Evolutionary conservation across 352 stramenopile genomes (phyloP).

Genomic region (Phytophthora ohioensis): DNA sequence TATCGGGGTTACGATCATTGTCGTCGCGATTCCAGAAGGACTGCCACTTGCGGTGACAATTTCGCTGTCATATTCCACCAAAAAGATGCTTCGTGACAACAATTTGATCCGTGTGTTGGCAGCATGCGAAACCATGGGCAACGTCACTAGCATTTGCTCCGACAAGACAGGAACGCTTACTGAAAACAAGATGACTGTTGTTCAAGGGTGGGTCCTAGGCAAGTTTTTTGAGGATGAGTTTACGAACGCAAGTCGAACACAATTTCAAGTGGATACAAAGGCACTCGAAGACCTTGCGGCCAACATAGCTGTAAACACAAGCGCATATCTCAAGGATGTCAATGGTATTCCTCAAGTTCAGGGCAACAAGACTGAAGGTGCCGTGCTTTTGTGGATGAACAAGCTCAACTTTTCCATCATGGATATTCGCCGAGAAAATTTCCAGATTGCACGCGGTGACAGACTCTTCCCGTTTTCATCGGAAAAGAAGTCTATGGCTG

Average conservation of each 20-base stretch:
- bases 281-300: slow-evolving; percentile 55
- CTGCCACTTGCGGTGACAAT: slow-evolving; percentile 95
- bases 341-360: slow-evolving; percentile 53
- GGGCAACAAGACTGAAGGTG: slow-evolving; percentile 88
- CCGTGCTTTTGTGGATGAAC: slow-evolving; percentile 77
- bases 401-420: slow-evolving; percentile 73
- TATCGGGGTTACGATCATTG: slow-evolving; percentile 94
- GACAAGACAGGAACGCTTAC: slow-evolving; percentile 98
- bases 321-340: slow-evolving; percentile 71
- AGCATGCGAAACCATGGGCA: slow-evolving; percentile 98
- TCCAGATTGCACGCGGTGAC: slow-evolving; percentile 62
- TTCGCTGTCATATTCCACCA: slow-evolving; percentile 95
- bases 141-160: slow-evolving; percentile 98
- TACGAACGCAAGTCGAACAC: slow-evolving; percentile 15
- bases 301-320: slow-evolving; percentile 81
- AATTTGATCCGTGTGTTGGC: slow-evolving; percentile 98
- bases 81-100: slow-evolving; percentile 99
- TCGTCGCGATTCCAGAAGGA: slow-evolving; percentile 95
- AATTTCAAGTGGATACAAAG: slow-evolving; percentile 46
- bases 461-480: slow-evolving; percentile 83
- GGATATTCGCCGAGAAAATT: slow-evolving; percentile 62
- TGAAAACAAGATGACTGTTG: slow-evolving; percentile 98
- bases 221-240: slow-evolving; percentile 61
- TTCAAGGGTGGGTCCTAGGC: slow-evolving; percentile 89
- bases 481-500: slow-evolving; percentile 87